These are phyloP conservation scores for Solanum chmielewskii DNA, from an alignment of 257 asterid genomes.

Conservation along the genomic window DNA sequence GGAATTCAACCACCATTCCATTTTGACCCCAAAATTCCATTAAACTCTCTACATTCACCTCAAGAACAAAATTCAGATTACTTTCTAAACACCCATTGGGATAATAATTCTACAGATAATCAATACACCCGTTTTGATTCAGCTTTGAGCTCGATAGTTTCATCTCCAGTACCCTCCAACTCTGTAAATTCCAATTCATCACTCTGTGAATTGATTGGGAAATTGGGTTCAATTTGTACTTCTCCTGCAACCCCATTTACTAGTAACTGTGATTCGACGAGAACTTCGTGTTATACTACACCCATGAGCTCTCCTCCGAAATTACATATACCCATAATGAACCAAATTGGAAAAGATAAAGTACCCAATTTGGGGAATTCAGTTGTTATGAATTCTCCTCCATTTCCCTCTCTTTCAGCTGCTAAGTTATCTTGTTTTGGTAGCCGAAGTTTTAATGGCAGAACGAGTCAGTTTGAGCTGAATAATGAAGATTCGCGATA, in stretches of 20 bases:
- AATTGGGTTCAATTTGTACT: conserved; percentile 21
- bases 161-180: conserved; percentile 15
- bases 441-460: conserved; percentile 60
- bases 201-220: conserved; percentile 37
- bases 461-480: conserved; percentile 18
- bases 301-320: conserved; percentile 33
- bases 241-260: background rate
- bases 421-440: conserved; percentile 82
- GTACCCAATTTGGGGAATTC: conserved; percentile 20
- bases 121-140: conserved; percentile 41
- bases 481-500: conserved; percentile 10
- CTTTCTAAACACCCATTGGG: conserved; percentile 24
- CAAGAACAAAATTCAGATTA: conserved; percentile 15
- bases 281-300: conserved; percentile 16
- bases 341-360: background rate
- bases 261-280: background rate
- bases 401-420: conserved; percentile 30
- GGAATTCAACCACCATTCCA: conserved; percentile 28
- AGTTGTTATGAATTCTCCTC: conserved; percentile 20
- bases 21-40: conserved; percentile 25
- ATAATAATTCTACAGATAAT: conserved; percentile 21
- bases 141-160: conserved; percentile 24
- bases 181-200: background rate
- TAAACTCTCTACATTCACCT: conserved; percentile 21
- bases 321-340: conserved; percentile 18